These are phyloP conservation scores for Leccinum pellstonianum DNA, from an alignment of 768 basidiomycete genomes.

Conservation along the genomic window DNA sequence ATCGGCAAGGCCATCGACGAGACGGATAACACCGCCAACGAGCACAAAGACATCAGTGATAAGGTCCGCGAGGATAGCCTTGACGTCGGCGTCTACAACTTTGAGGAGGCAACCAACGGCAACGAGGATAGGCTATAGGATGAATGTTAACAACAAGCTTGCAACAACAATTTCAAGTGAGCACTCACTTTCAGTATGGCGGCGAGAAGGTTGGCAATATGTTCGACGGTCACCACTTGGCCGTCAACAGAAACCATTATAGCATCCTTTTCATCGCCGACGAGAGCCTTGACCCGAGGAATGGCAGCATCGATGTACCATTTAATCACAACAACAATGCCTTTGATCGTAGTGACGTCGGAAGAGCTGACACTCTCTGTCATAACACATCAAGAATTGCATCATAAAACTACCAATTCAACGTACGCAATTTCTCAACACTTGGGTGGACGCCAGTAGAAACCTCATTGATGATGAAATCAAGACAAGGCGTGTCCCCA, in stretches of 20 bases:
- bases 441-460: slow-evolving; percentile 15
- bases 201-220: slow-evolving; percentile 27
- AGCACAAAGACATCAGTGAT: slow-evolving; percentile 17
- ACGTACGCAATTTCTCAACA: slow-evolving; percentile 30
- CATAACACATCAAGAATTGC: background rate
- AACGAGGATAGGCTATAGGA: slow-evolving; percentile 29
- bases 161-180: background rate
- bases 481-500: slow-evolving; percentile 17
- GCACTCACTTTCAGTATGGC: slow-evolving; percentile 22
- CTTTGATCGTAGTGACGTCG: slow-evolving; percentile 22
- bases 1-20: slow-evolving; percentile 26
- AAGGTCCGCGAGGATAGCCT: background rate
- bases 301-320: slow-evolving; percentile 22
- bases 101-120: slow-evolving; percentile 27
- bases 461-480: slow-evolving; percentile 27
- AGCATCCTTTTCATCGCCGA: slow-evolving; percentile 17
- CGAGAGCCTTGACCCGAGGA: slow-evolving; percentile 26
- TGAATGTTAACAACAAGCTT: background rate
- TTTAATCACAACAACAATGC: slow-evolving; percentile 26
- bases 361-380: slow-evolving; percentile 25
- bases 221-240: slow-evolving; percentile 26
- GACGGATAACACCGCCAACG: slow-evolving; percentile 7
- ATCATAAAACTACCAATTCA: background rate
- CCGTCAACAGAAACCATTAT: slow-evolving; percentile 29
- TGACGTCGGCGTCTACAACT: background rate